Percentiles rank a stretch among this genome's conserved stretches.
These are phyloP conservation scores for Ophiocytium majus DNA, from an alignment of 352 stramenopile species.

Conservation along the genomic window DNA sequence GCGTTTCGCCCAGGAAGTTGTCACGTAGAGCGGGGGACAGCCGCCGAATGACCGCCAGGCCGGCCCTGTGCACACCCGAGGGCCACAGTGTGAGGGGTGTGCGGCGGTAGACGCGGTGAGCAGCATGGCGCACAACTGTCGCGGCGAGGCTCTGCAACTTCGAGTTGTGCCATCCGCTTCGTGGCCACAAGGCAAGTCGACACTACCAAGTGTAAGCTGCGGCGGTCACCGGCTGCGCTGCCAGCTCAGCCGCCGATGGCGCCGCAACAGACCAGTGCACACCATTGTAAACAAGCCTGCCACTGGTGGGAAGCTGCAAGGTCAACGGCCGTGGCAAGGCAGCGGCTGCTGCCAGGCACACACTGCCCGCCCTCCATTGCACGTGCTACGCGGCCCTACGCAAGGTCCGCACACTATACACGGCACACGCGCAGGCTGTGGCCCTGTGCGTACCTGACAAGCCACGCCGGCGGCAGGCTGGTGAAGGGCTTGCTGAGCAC, in stretches of 20 bases:
- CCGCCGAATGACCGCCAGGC: slow-evolving; percentile 38
- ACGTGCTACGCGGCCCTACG: neutral
- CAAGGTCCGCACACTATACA: neutral
- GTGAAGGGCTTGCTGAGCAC: slow-evolving; percentile 45
- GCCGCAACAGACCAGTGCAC: neutral
- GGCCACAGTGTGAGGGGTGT: no score
- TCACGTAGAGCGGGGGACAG: slow-evolving; percentile 47
- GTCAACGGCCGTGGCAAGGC: neutral
- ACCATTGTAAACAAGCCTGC: neutral
- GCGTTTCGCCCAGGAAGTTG: slow-evolving; percentile 36
- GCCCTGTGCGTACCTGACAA: slow-evolving; percentile 31
- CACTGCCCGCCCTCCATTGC: neutral
- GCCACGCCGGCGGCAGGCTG: slow-evolving; percentile 39
- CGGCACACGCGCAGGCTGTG: neutral
- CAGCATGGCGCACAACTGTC: no score
- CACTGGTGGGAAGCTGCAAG: neutral
- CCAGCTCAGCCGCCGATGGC: no score
- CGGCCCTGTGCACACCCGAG: slow-evolving; percentile 1
- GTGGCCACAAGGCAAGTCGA: no score
- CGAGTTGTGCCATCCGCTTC: no score
- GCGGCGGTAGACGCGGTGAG: no score
- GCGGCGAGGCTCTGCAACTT: no score
- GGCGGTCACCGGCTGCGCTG: no score
- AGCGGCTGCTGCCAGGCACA: neutral
- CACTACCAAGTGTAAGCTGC: no score